Evolutionary conservation across 192 early-diverging fungal species (phyloP).

Genomic region (Backusella liffmaniae): DNA sequence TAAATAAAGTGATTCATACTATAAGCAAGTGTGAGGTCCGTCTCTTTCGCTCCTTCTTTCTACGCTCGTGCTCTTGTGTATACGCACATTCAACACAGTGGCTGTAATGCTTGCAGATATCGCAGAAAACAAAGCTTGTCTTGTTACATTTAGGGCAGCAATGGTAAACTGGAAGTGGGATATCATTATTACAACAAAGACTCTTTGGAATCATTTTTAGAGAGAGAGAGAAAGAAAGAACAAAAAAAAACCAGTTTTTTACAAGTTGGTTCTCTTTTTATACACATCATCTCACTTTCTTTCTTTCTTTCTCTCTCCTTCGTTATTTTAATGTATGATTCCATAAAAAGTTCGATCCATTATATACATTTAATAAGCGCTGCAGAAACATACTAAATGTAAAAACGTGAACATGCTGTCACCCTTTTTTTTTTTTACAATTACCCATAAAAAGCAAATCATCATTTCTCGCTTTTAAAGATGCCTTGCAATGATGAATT

Average conservation of each 20-base stretch:
- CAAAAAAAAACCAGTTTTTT: background rate
- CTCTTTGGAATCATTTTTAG: background rate
- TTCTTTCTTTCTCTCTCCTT: background rate
- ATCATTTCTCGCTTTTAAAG: too few species aligned
- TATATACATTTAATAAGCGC: background rate
- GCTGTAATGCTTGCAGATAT: slow-evolving; percentile 15
- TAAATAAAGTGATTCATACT: background rate
- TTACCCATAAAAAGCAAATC: too few species aligned
- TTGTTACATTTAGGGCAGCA: background rate
- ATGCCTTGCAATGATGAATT: too few species aligned
- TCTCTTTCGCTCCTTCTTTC: slow-evolving; percentile 14
- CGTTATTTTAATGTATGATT: background rate
- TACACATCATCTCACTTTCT: background rate
- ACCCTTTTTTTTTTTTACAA: background rate
- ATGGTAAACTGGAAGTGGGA: background rate
- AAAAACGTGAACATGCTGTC: background rate
- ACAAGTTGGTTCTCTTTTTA: background rate
- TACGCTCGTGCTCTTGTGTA: slow-evolving; percentile 19
- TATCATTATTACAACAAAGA: background rate
- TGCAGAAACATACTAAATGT: background rate
- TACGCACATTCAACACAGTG: slow-evolving; percentile 19
- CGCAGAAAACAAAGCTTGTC: background rate
- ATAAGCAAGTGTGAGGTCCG: slow-evolving; percentile 5
- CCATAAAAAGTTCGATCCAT: background rate
- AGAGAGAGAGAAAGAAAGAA: background rate